phyloP scores from a whole-genome alignment of 306 rosid genomes.

The Carpinus viminea region DNA sequence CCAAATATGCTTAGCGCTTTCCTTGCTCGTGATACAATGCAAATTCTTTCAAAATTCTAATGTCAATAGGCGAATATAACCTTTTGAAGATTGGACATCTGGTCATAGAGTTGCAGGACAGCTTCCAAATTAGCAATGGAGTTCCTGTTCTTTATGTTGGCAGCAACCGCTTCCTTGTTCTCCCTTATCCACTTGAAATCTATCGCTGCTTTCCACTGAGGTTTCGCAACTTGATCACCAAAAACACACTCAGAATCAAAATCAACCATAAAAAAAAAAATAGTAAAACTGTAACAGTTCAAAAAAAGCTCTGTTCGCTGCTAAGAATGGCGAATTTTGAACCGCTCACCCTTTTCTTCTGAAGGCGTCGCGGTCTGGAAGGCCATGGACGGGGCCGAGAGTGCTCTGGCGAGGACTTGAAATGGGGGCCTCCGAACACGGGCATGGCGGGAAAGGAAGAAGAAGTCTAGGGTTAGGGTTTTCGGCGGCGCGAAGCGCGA shows the following conservation, averaged over 20 bases:
- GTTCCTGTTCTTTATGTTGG: slow-evolving; percentile 67
- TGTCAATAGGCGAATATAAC: slow-evolving; percentile 37
- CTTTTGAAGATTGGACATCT: slow-evolving; percentile 77
- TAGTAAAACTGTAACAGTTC: neutral
- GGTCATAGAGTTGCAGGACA: slow-evolving; percentile 72
- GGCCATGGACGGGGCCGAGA: slow-evolving; percentile 46
- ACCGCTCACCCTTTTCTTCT: slow-evolving; percentile 60
- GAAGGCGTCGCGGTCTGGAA: slow-evolving; percentile 35
- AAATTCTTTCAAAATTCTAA: neutral
- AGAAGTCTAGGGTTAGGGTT: slow-evolving; percentile 18
- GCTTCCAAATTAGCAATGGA: slow-evolving; percentile 79
- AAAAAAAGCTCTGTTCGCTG: neutral
- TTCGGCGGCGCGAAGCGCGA: slow-evolving; percentile 30
- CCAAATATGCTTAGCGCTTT: too few relatives aligned
- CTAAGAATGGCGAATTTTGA: neutral
- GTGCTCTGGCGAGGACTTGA: slow-evolving; percentile 39
- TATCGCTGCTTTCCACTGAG: slow-evolving; percentile 86
- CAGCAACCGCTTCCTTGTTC: slow-evolving; percentile 74
- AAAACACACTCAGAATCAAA: neutral
- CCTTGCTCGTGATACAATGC: too few relatives aligned
- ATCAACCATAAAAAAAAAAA: neutral
- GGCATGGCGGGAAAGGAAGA: slow-evolving; percentile 20
- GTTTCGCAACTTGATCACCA: slow-evolving; percentile 47
- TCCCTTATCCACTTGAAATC: slow-evolving; percentile 97
- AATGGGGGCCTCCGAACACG: slow-evolving; percentile 35